Base-by-base conservation (phyloP, 2,329 filamentous ascomycete genomes). In the Xylaria sp. region DNA sequence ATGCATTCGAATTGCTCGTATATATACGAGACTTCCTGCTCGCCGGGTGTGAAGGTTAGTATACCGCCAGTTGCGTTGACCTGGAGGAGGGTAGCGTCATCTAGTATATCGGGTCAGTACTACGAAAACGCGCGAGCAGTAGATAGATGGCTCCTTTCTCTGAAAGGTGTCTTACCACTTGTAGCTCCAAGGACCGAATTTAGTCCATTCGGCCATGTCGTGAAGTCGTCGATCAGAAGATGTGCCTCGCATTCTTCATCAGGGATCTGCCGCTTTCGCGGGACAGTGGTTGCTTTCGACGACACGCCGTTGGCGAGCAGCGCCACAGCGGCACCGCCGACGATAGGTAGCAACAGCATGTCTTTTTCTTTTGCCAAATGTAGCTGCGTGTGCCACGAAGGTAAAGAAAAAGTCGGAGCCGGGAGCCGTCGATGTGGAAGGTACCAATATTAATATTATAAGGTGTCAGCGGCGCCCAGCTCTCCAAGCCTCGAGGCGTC, bases 141-240 rank as follows among this genome's bases (percentile, higher is more conserved):
- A n/a, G n/a, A n/a, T n/a, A n/a, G n/a, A n/a, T n/a, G n/a, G n/a
- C n/a, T n/a, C n/a, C n/a, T n/a, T n/a, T n/a, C n/a, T n/a, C n/a
- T n/a, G n/a, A n/a, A n/a, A n/a, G n/a, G n/a, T 31, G 12, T 54
- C 76, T 76, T 73, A 78, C 76, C 75, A 31, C 76, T 74, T 25
- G 75, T 77, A 36, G 75, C 74, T 7, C 75, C 76, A 3, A 70
- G 20, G 1, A 78, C 52, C 7, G 55, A 49, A 39, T 78, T 78
- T 66, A 65, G 46, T 46, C 75, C 75, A 4, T 49, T 59, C 15
- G 64, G 51, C 76, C 79, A 80, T 39, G 73, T 72, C 49, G 74
- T 73, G 64, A 81, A 78, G 70, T 81, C 78, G 59, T 81, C 78
- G 54, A 80, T 75, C 12, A 80, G 20, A 23, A 80, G 74, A 66